Evolutionary conservation across 2,329 filamentous ascomycete genomes (phyloP), one percentile per base, ranked within the genome.

Genomic region (Aspergillus costaricaensis): DNA sequence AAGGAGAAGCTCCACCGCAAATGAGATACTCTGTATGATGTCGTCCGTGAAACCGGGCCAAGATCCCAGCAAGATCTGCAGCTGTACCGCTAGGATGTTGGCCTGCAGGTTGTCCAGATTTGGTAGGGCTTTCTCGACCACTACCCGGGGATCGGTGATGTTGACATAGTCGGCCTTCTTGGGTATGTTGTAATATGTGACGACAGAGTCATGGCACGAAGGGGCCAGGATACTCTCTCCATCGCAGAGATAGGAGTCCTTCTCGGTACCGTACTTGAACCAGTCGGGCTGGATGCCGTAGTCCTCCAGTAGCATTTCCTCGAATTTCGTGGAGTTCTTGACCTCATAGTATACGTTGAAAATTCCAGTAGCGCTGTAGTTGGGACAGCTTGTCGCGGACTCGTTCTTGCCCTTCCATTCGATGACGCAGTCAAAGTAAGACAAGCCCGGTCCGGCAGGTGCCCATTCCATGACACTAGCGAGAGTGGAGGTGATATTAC

Each of bases 1-100:
- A 8, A 59, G 23, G 51, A 62, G 60, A 25, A 59, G 54, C 19
- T 55, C 49, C 19, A 62, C 60, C 1, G 60, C 56, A 19, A 56
- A 19, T 27, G 60, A 62, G 15, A 59, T 7, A 7, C 44, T 41
- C 44, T 55, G 36, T 30, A 59, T 51, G 9, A 50, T 36, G 19
- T 62, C 59, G 15, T 51, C 59, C 5, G 19, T 25, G 21, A n/a
- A 27, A 9, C 59, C 59, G 39, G 48, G 41, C 56, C 44, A 62
- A 2, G 53, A 19, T 10, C 47, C 43, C 21, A 55, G 27, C 5
- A 41, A 38, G 14, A 55, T 53, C 27, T 61, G 32, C 32, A 53
- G 12, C 50, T 53, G 50, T 6, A 30, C 50, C 14, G 32, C 50
- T 8, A 53, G 50, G 17, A 41, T 41, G 32, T 39, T 39, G 12